Evolutionary conservation across 805 yeast species (phyloP), one percentile per base, ranked within the genome.

Genomic region (Lipomyces lipofer): DNA sequence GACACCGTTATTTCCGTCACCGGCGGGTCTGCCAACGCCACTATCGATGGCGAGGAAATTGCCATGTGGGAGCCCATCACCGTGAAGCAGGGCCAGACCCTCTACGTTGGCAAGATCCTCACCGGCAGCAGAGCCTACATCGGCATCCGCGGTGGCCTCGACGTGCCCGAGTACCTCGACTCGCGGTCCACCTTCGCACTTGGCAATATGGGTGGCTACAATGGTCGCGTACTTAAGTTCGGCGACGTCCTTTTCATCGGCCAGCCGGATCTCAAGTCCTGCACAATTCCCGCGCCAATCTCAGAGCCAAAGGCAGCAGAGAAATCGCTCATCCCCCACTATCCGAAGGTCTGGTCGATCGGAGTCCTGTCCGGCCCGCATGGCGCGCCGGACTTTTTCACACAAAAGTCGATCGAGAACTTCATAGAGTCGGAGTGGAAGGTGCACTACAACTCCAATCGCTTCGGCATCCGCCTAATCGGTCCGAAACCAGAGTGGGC

Each of bases 401-500:
- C 80, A 51, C 70, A 77, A 9, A 96, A 87, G 68, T 81, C 88
- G 10, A 82, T 89, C 15, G 75, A 77, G 32, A 86, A 84, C 51
- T 91, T 92, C 73, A 89, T 92, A 68, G 65, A 77, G 3, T 78
- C 82, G 49, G 81, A 79, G 57, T 92, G 98, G 98, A 92, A 90
- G 71, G 90, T 92, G 47, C 98, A 94, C 70, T 94, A 94, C 77
- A 92, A 92, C 73, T 91, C 98, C 29, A 92, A 92, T 74, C 81
- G 99, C 70, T 92, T 92, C 71, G 99, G 99, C 69, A 95, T 92
- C 32, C 82, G 98, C 68, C 77, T 92, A 63, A 83, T 86, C 62
- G 97, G 97, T 43, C 98, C 98, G 54, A 92, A 90, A 71, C 99
- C 98, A 10, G 78, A 81, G 67, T 94, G 98, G 99, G 97, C 97